Evolutionary conservation across 2,329 filamentous ascomycete genomes (phyloP).

Genomic region (Colletotrichum noveboracense): DNA sequence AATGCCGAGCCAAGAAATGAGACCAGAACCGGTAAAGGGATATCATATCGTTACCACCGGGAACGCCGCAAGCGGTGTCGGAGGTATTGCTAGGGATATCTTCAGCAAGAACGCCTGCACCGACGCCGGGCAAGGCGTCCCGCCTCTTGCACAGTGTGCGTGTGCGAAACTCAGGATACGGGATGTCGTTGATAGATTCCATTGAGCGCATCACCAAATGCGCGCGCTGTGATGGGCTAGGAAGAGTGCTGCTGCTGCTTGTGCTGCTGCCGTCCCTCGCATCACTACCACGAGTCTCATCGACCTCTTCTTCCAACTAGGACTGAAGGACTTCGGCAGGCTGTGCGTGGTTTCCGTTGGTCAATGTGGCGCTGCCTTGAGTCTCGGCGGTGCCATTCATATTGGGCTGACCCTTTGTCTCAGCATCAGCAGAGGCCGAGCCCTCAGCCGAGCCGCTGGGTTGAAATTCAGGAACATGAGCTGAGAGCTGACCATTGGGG

Average conservation of each 20-base stretch:
- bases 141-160: conserved; percentile 44
- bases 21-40: conserved; percentile 78
- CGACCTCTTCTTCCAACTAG: conserved; percentile 21
- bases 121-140: conserved; percentile 29
- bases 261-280: neutral
- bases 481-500: conserved; percentile 55
- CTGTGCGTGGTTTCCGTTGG: conserved; percentile 32
- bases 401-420: neutral
- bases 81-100: conserved; percentile 34
- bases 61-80: conserved; percentile 26
- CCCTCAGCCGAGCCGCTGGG: conserved; percentile 33
- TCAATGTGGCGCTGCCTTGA: conserved; percentile 23
- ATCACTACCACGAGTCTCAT: conserved; percentile 7
- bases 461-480: conserved; percentile 68
- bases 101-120: conserved; percentile 25
- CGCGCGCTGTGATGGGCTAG: conserved; percentile 14
- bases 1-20: conserved; percentile 73
- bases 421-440: neutral
- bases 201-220: conserved; percentile 13
- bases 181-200: conserved; percentile 16
- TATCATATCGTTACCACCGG: conserved; percentile 54
- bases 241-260: neutral
- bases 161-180: conserved; percentile 40
- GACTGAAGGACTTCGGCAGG: conserved; percentile 20
- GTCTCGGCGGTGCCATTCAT: conserved; percentile 30